phyloP scores from a whole-genome alignment of 495 filamentous ascomycete species.

The Penicillium verhagenii region DNA sequence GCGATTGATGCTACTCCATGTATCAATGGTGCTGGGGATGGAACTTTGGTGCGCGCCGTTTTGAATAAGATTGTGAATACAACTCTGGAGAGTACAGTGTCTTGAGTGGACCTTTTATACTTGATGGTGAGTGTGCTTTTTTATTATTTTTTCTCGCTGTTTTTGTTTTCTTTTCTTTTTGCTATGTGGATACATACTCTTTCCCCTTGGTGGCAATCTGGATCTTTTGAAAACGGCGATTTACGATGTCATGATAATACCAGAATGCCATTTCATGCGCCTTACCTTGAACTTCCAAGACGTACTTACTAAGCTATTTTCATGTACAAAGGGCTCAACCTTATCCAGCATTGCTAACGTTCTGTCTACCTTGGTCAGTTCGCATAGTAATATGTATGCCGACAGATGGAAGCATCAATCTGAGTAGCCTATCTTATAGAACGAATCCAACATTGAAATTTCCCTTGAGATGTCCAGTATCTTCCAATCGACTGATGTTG shows the following conservation, averaged over 20 bases:
- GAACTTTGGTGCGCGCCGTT: slow-evolving; percentile 42
- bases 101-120: neutral
- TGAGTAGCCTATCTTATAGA: no score
- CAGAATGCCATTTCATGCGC: no score
- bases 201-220: neutral
- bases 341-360: no score
- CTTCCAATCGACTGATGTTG: no score
- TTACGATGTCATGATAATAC: neutral
- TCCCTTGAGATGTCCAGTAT: no score
- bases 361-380: no score
- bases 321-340: no score
- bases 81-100: slow-evolving; percentile 22
- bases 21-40: slow-evolving; percentile 32
- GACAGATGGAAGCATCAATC: no score
- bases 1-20: slow-evolving; percentile 57
- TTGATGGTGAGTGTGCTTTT: neutral
- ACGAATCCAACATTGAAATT: no score
- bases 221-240: neutral
- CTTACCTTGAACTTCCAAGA: no score
- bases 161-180: neutral
- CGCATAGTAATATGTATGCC: no score
- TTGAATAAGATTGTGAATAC: slow-evolving; percentile 47
- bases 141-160: neutral
- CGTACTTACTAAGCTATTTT: no score
- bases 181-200: neutral